A percentile compares a stretch with the other conserved stretches of the same genome.
These are phyloP conservation scores for Rubus idaeus DNA, from an alignment of 306 rosid genomes.

Conservation along the genomic window DNA sequence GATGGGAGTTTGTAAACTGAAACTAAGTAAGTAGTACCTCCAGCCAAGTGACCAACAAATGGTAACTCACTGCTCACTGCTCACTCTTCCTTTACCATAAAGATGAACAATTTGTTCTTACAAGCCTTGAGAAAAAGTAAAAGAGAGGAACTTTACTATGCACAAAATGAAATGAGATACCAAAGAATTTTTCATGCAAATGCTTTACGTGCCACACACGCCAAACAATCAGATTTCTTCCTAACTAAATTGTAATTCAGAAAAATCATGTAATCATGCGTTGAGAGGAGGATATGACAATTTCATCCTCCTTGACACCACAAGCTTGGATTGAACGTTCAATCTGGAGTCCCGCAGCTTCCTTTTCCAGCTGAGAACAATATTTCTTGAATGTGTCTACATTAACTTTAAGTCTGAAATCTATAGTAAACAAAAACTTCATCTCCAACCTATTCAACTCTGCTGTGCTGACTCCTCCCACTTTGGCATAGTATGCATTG, in stretches of 20 bases:
- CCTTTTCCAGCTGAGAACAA: slow-evolving; percentile 69
- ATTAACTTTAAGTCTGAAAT: slow-evolving; percentile 82
- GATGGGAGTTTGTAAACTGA: not conserved
- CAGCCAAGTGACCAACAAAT: not conserved
- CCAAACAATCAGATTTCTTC: slow-evolving; percentile 15
- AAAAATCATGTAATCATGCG: slow-evolving; percentile 18
- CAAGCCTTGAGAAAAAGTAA: not conserved
- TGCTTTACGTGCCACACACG: not conserved
- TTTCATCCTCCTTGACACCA: slow-evolving; percentile 65
- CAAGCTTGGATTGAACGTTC: slow-evolving; percentile 81
- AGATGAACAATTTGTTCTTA: slow-evolving; percentile 13
- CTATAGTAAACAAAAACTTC: slow-evolving; percentile 76
- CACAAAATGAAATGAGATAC: slow-evolving; percentile 7
- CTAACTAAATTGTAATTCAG: slow-evolving; percentile 19
- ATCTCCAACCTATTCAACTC: slow-evolving; percentile 90
- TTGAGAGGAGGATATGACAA: slow-evolving; percentile 20
- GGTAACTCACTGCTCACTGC: not conserved
- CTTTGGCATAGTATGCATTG: slow-evolving; percentile 95
- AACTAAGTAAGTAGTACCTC: not conserved
- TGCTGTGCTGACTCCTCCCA: slow-evolving; percentile 81
- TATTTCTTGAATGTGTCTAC: slow-evolving; percentile 67
- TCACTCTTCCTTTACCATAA: not conserved
- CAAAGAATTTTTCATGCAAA: not conserved
- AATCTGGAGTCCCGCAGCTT: slow-evolving; percentile 55
- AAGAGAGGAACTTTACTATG: not conserved